Conservation (phyloP, 2,329 filamentous ascomycete genomes). For the Stemphylium lycopersici region DNA sequence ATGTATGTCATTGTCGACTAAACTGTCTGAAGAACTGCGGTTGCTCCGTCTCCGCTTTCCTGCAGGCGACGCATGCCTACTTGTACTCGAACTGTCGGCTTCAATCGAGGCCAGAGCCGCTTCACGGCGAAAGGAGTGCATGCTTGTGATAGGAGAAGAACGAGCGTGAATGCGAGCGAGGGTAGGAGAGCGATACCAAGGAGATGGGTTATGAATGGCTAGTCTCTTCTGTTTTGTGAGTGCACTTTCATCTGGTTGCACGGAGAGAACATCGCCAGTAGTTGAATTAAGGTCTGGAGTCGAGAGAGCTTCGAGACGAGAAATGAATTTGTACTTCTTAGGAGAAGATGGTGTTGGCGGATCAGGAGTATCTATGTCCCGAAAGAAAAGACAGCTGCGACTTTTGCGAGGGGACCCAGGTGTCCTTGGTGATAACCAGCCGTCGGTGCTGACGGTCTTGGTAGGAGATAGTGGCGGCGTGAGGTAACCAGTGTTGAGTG, state of each 20-base stretch:
- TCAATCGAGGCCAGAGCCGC: background rate
- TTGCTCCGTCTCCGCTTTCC: conserved; percentile 2
- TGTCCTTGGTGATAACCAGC: conserved; percentile 39
- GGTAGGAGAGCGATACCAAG: conserved; percentile 3
- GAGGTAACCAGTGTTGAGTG: conserved; percentile 24
- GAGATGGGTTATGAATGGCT: background rate
- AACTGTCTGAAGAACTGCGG: conserved; percentile 15
- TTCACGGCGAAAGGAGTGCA: background rate
- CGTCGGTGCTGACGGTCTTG: conserved; percentile 43
- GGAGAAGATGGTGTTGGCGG: conserved; percentile 33
- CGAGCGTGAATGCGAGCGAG: conserved; percentile 16
- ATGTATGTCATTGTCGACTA: conserved; percentile 1
- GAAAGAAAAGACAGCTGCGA: conserved; percentile 35
- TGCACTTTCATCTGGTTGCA: conserved; percentile 18
- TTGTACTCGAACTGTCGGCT: background rate
- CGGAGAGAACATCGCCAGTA: conserved; percentile 1
- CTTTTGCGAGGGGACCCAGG: conserved; percentile 41
- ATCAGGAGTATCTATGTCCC: conserved; percentile 16
- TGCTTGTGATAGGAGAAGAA: conserved; percentile 6
- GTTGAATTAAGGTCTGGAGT: conserved; percentile 22
- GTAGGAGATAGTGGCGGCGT: conserved; percentile 46
- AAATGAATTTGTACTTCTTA: conserved; percentile 24
- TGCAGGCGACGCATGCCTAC: background rate
- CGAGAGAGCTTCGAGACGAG: conserved; percentile 22
- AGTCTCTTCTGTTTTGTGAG: conserved; percentile 11